Base-by-base conservation (phyloP, 2,329 filamentous ascomycete genomes). In the Ascochyta rabiei region DNA sequence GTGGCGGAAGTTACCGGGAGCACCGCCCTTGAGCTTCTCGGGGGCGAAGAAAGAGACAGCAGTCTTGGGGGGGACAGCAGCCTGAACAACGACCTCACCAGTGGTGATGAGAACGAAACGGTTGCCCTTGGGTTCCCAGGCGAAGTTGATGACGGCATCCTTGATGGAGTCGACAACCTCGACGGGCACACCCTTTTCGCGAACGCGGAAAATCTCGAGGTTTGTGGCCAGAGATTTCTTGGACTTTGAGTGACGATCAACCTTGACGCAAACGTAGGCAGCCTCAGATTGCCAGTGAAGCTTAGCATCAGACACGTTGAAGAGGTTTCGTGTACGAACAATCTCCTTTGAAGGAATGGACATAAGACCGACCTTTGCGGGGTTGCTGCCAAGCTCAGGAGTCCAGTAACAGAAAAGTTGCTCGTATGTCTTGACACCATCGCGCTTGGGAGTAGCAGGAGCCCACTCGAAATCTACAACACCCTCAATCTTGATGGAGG, bases 351-450 rank as follows among this genome's bases (percentile, higher is more conserved):
- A 93, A 6, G 95, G 95, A 63, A 99, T 86, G 79, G 88, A 93
- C 93, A 99, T 98, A 69, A 99, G 81, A 64, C 89, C 92, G 67
- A 99, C 95, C 82, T 96, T 96, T 69, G 95, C 95, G 37, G 95
- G 96, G 79, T 96, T 98, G 83, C 91, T 96, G 73, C 93, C 93
- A 61, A 98, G 91, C 77, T 99, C 95, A 43, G 95, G 95, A 19
- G 95, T 98, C 95, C 95, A 99, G 86, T 93, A 99, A 81, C 90
- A 96, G 78, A 99, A 88, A 5, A 99, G 85, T 76, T 98, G 95
- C 80, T 99, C 95, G 76, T 97, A 96, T 6, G 82, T 86, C 84
- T 96, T 97, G 77, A 96, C 78, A 48, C 91, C 88, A 2, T 96
- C 92, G 57, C 93, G 88, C 72, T 87, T 86, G 10, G 90, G 87